Evolutionary conservation across 176 grass and related monocot species (phyloP), one percentile per base, ranked within the genome.

Genomic region (Tillandsia fasciculata): DNA sequence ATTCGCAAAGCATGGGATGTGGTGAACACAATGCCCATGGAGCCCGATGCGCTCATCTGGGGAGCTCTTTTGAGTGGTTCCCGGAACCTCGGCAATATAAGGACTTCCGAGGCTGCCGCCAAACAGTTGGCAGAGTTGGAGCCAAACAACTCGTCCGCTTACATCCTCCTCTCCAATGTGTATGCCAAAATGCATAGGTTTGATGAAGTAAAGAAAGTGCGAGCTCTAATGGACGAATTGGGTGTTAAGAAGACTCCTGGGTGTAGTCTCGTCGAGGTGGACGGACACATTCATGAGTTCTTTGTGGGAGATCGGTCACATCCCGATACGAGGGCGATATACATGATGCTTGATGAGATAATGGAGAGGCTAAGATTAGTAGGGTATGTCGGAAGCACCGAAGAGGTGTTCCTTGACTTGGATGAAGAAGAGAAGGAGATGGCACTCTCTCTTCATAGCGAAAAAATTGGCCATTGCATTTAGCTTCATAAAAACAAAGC

Each of bases 171-270:
- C 58, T 61, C 73, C 13, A 75, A 74, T 26, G 4, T 65, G 11
- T 75, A 75, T 13, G 63, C 73, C 10, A 64, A 50, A 14, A 33
- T 66, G 11, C 49, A 48, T 5, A 13, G 49, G 20, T 75, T 61
- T 49, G 73, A 75, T 49, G 63, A 75, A 49, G 63, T 53, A 49
- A 49, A 63, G 63, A 75, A 23, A 12, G 73, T 75, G 73, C 64
- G 73, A 63, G 52, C 10, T 8, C 49, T 24, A 3, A 75, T 75
- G 73, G 64, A 75, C 2, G 73, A 66, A n/a, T 28, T 66, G 48
- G 73, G 63, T 17, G 49, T 66, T 11, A 65, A 9, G 73, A 75
- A 66, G 63, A 49, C 29, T 9, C 58, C 73, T 12, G 73, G 61
- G 12, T 65, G 50, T 26, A 75, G 59, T 14, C 52, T 49, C 9